Conservation (phyloP, 352 stramenopile genomes). For the Phytophthora quininea region DNA sequence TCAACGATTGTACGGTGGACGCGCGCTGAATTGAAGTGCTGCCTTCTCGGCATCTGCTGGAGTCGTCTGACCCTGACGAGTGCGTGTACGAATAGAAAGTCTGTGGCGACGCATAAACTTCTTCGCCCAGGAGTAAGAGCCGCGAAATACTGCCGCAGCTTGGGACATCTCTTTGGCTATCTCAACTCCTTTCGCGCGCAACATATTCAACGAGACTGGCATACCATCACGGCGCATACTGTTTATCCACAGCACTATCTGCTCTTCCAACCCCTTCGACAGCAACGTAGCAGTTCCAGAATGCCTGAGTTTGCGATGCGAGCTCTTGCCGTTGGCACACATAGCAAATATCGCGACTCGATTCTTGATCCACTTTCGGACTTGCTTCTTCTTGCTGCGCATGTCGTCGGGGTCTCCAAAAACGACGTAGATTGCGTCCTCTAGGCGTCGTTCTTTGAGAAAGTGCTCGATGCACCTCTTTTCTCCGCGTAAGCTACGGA, state of each 20-base stretch:
- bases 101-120: slow-evolving; percentile 7
- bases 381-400: too few relatives aligned
- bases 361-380: too few relatives aligned
- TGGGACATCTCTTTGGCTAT: neutral
- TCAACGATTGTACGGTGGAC: slow-evolving; percentile 13
- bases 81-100: slow-evolving; percentile 11
- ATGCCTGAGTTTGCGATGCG: too few relatives aligned
- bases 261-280: neutral
- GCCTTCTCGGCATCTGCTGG: slow-evolving; percentile 11
- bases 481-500: too few relatives aligned
- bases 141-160: neutral
- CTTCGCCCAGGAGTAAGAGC: neutral
- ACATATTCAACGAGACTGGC: neutral
- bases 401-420: too few relatives aligned
- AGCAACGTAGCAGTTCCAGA: neutral
- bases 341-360: too few relatives aligned
- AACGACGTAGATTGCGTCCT: too few relatives aligned
- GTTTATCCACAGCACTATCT: neutral
- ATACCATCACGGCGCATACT: neutral
- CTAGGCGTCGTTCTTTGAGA: too few relatives aligned
- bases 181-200: neutral
- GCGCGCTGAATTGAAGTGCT: neutral
- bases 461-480: too few relatives aligned
- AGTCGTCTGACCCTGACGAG: slow-evolving; percentile 15
- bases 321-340: too few relatives aligned